A percentile compares a stretch with the other conserved stretches of the same genome.
These are phyloP conservation scores for Penicillium digitatum DNA, from an alignment of 2,329 filamentous ascomycete genomes.

Conservation along the genomic window DNA sequence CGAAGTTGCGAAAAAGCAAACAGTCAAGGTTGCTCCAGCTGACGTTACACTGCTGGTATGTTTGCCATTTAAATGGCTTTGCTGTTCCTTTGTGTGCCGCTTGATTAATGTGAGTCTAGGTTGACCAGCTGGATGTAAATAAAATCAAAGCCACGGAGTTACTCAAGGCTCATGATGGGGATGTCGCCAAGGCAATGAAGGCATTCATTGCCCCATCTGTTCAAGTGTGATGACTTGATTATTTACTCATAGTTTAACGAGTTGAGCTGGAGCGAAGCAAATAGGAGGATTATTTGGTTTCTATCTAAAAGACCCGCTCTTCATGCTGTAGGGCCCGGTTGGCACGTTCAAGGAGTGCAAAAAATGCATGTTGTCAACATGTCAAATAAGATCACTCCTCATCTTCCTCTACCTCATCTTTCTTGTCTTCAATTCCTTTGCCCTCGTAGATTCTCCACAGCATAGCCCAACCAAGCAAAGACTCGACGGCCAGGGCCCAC, in stretches of 20 bases:
- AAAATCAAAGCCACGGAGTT: conserved; percentile 48
- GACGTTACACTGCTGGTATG: conserved; percentile 48
- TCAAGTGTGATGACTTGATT: conserved; percentile 4
- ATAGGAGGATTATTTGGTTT: neutral
- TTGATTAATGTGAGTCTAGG: conserved; percentile 17
- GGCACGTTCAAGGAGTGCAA: neutral
- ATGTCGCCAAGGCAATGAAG: conserved; percentile 40
- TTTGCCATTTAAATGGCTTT: conserved; percentile 1
- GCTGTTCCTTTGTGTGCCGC: neutral
- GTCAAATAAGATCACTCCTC: conserved; percentile 4
- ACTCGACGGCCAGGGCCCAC: conserved; percentile 55
- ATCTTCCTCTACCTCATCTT: conserved; percentile 18
- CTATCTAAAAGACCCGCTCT: neutral
- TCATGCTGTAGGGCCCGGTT: neutral
- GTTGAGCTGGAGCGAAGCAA: neutral
- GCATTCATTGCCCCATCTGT: conserved; percentile 38
- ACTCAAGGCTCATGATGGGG: conserved; percentile 45
- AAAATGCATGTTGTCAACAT: neutral
- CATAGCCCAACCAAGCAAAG: conserved; percentile 55
- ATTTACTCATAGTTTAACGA: neutral
- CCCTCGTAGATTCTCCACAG: conserved; percentile 63
- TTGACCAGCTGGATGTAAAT: conserved; percentile 45
- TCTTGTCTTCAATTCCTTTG: conserved; percentile 54
- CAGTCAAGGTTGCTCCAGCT: conserved; percentile 44
- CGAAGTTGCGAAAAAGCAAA: conserved; percentile 37